Conservation (phyloP, 2,329 filamentous ascomycete species). For the Thelonectria rubi region DNA sequence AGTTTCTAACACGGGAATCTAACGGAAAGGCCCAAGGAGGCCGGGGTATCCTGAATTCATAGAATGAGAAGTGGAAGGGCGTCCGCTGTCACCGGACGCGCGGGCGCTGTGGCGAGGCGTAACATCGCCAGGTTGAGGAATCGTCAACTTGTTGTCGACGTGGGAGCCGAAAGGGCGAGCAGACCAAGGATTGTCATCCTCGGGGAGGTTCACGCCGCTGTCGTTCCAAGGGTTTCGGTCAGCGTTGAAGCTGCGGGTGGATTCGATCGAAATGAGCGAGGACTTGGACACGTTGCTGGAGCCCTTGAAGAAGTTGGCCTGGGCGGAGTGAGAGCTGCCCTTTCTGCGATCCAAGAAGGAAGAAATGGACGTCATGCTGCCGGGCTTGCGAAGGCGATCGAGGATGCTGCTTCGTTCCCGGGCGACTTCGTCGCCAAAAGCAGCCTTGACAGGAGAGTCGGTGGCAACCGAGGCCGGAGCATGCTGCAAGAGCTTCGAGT, state of each 20-base stretch:
- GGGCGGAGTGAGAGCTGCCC: constrained; percentile 88
- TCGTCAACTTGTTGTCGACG: constrained; percentile 68
- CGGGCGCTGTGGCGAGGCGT: constrained; percentile 86
- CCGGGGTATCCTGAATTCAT: constrained; percentile 95
- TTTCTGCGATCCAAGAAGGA: constrained; percentile 97
- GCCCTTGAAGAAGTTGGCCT: constrained; percentile 89
- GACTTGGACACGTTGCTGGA: constrained; percentile 92
- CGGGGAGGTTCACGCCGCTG: constrained; percentile 91
- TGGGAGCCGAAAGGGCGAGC: constrained; percentile 72
- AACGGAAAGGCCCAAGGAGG: constrained; percentile 90
- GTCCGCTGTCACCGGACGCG: constrained; percentile 88
- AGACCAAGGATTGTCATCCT: constrained; percentile 80
- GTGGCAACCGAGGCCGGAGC: constrained; percentile 82
- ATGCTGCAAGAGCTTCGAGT: constrained; percentile 95
- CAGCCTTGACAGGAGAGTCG: constrained; percentile 88
- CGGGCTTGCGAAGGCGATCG: constrained; percentile 92
- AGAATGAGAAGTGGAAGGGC: constrained; percentile 94
- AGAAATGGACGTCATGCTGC: constrained; percentile 91
- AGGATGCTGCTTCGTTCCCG: constrained; percentile 86
- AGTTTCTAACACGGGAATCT: constrained; percentile 63
- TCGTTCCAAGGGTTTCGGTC: constrained; percentile 99
- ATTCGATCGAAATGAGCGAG: constrained; percentile 95
- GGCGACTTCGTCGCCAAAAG: constrained; percentile 82
- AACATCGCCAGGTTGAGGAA: constrained; percentile 79
- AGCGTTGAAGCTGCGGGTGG: constrained; percentile 86